Base-by-base conservation (phyloP, 306 rosid genomes). In the Cyamopsis tetragonoloba region DNA sequence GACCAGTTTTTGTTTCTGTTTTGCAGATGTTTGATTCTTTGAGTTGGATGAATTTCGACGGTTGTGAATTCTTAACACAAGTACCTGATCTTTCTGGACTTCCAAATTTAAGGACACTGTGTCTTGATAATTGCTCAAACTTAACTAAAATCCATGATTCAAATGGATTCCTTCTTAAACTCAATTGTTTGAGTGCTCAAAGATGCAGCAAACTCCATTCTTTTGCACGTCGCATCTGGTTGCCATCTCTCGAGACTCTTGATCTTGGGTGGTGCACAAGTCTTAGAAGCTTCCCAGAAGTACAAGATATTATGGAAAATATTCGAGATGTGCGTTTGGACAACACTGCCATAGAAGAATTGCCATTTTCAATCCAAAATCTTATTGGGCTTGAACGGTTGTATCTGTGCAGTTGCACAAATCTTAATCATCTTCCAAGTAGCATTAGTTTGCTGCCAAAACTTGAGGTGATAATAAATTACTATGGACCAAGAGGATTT, bases 121-220 rank as follows among this genome's bases (percentile, higher is more conserved):
- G 22, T 26, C 77, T 77, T 34, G 66, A 70, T 17, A 60, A 46
- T 13, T 77, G 81, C 47, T 54, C 13, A n/a, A 18, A 46, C 22
- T 70, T 77, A 50, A 62, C 70, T 55, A 73, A 77, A 17, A 46
- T 77, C 56, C 73, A 77, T 63, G 77, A 70, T 22, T 55, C 77
- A 2, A 8, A 70, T 55, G 77, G 77, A 54, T 55, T 38, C 2
- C 77, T 77, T 46, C 41, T 55, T 77, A 77, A 63, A 28, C 73
- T 77, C 3, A 3, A 41, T 62, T 70, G 55, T 44, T 63, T 70
- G 24, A 68, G 72, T 3, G 54, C 50, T 44, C 73, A 62, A 54
- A 1, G 68, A 26, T 77, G 81, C 62, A 55, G 60, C 11, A 72
- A 70, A 27, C 67, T 77, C 24, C 63, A 62, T 39, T 63, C 24